A percentile compares a stretch with the other conserved stretches of the same genome.
Conservation (phyloP, 2,329 filamentous ascomycete species). For the Botrytis porri region DNA sequence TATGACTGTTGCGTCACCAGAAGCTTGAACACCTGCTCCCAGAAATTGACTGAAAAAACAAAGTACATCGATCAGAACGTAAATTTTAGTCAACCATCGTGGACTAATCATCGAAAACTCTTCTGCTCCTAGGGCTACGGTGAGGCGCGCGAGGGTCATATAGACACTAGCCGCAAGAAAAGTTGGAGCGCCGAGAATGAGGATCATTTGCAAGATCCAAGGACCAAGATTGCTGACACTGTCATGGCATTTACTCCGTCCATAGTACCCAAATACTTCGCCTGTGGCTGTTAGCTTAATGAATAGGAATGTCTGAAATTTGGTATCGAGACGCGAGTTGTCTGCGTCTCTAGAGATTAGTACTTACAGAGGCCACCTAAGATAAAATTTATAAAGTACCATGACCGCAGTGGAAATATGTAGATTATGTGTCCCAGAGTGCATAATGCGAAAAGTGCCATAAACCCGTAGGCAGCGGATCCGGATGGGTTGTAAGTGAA, state of each 20-base stretch:
- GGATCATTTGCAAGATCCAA: constrained; percentile 43
- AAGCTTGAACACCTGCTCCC: constrained; percentile 33
- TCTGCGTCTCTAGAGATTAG: neutral
- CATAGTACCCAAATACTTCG: constrained; percentile 25
- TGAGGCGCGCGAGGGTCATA: constrained; percentile 46
- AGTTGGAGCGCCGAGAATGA: constrained; percentile 44
- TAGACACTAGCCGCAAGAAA: constrained; percentile 47
- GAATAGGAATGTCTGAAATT: neutral
- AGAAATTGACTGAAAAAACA: constrained; percentile 47
- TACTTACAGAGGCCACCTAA: constrained; percentile 25
- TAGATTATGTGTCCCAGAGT: constrained; percentile 23
- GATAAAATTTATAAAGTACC: constrained; percentile 26
- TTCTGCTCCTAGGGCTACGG: constrained; percentile 42
- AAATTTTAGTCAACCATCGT: constrained; percentile 49
- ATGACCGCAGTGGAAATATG: constrained; percentile 24
- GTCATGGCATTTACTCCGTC: constrained; percentile 6
- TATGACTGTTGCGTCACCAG: neutral
- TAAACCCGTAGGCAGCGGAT: constrained; percentile 24
- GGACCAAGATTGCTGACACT: constrained; percentile 25
- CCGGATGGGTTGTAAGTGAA: constrained; percentile 22
- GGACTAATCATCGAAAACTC: constrained; percentile 43
- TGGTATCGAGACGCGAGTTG: neutral
- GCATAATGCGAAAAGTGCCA: constrained; percentile 24
- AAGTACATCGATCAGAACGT: constrained; percentile 49
- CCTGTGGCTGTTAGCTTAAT: constrained; percentile 14